A percentile compares a stretch with the other conserved stretches of the same genome.
Conservation (phyloP, 23 red algal species). For the Agarophyton chilense region DNA sequence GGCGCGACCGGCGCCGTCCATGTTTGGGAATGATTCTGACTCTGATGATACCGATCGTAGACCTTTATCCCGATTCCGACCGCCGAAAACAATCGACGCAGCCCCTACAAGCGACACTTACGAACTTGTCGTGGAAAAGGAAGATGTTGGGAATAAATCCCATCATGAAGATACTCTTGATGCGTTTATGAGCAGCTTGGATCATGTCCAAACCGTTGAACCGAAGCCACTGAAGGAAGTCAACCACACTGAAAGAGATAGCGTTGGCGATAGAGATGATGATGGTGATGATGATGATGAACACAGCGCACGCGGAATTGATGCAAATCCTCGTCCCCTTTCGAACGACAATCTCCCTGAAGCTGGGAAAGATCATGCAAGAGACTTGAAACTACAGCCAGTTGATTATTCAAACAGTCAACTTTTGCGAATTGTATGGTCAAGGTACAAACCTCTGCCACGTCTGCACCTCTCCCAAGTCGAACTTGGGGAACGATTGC, state of each 20-base stretch:
- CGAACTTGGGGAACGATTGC: background rate
- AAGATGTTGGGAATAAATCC: background rate
- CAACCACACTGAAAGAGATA: background rate
- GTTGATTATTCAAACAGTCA: slow-evolving; percentile 25
- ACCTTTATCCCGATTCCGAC: background rate
- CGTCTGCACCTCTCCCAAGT: slow-evolving; percentile 6
- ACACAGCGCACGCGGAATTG: background rate
- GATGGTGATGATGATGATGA: background rate
- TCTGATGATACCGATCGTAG: background rate
- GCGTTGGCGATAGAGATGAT: no score
- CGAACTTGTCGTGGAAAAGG: background rate
- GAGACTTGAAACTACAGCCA: slow-evolving; percentile 32
- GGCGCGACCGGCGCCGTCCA: slow-evolving; percentile 42
- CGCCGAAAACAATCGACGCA: background rate
- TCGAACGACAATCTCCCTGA: background rate
- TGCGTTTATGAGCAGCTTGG: slow-evolving; percentile 33
- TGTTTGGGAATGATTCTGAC: slow-evolving; percentile 32
- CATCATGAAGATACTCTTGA: slow-evolving; percentile 39
- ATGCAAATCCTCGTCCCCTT: background rate
- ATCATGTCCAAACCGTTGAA: background rate
- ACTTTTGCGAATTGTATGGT: background rate
- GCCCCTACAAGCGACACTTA: background rate
- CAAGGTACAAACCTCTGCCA: slow-evolving; percentile 36
- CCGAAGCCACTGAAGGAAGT: background rate
- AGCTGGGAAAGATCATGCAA: background rate